phyloP scores from a whole-genome alignment of 106 monocot species.

The Hemerocallis citrina region DNA sequence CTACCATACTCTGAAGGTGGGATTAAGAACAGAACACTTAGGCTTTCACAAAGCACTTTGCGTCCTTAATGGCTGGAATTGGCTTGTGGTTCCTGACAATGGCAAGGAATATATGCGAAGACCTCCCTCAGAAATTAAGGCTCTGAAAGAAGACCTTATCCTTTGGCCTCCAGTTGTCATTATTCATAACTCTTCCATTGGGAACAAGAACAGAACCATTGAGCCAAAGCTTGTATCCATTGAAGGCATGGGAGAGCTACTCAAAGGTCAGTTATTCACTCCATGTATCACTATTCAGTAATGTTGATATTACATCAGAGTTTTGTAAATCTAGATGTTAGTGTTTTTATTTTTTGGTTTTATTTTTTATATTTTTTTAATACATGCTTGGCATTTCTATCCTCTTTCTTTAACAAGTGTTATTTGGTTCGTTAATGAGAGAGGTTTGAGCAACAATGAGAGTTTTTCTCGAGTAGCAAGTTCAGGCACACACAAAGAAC shows the following conservation, averaged over 20 bases:
- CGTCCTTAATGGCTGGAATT: conserved; percentile 73
- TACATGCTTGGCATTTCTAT: too few relatives aligned
- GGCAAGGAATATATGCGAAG: conserved; percentile 28
- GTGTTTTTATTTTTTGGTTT: too few relatives aligned
- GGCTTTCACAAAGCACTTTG: conserved; percentile 85
- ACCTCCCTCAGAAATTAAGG: conserved; percentile 26
- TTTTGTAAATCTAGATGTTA: background rate
- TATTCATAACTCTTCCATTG: conserved; percentile 45
- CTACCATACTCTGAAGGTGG: conserved; percentile 35
- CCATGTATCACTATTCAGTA: background rate
- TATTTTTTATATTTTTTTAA: background rate
- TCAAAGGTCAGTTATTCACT: conserved; percentile 61
- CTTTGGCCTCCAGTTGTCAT: conserved; percentile 84
- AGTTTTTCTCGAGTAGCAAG: too few relatives aligned
- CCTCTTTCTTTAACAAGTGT: too few relatives aligned
- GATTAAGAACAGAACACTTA: conserved; percentile 62
- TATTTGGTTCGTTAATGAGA: too few relatives aligned
- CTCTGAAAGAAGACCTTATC: conserved; percentile 67
- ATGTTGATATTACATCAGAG: background rate
- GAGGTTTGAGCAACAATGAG: too few relatives aligned
- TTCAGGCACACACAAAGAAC: too few relatives aligned
- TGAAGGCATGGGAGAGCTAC: conserved; percentile 36
- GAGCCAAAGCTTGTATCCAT: conserved; percentile 23
- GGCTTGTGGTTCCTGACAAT: conserved; percentile 45
- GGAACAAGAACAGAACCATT: conserved; percentile 9